phyloP scores from a whole-genome alignment of 306 rosid species.

The Vicia villosa region DNA sequence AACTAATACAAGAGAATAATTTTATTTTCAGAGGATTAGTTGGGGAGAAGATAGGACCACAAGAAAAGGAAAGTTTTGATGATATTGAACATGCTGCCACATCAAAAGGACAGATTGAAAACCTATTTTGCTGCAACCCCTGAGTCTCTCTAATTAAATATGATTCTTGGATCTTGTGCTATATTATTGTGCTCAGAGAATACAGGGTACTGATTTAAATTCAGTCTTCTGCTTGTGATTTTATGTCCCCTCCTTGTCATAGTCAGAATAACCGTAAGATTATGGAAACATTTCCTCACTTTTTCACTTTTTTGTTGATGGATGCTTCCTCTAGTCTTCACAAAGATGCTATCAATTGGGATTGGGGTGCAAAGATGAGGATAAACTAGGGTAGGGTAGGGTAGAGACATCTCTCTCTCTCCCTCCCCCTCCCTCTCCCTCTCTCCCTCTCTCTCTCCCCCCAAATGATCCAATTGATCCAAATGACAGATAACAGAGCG shows the following conservation, averaged over 20 bases:
- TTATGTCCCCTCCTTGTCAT: constrained; percentile 51
- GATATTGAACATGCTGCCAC: constrained; percentile 34
- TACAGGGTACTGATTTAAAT: constrained; percentile 36
- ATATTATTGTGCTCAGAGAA: constrained; percentile 32
- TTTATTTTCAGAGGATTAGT: background rate
- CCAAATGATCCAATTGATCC: too few relatives aligned
- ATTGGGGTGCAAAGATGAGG: constrained; percentile 38
- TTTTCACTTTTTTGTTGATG: constrained; percentile 30
- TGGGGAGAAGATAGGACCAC: constrained; percentile 6
- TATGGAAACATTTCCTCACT: constrained; percentile 30
- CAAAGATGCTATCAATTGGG: constrained; percentile 44
- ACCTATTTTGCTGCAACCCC: constrained; percentile 48
- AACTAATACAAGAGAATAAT: background rate
- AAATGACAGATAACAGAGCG: too few relatives aligned
- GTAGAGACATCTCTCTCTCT: too few relatives aligned
- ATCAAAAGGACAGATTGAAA: constrained; percentile 33
- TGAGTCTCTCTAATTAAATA: constrained; percentile 43
- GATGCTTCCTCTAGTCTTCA: constrained; percentile 40
- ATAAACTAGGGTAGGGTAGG: too few relatives aligned
- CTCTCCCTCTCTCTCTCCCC: too few relatives aligned
- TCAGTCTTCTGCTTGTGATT: constrained; percentile 47
- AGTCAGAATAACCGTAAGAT: constrained; percentile 49
- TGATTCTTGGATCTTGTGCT: constrained; percentile 64
- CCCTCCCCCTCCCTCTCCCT: too few relatives aligned
- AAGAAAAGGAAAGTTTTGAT: constrained; percentile 17